These are phyloP conservation scores for Gentiana macrophylla DNA, from an alignment of 257 asterid species.

Conservation along the genomic window DNA sequence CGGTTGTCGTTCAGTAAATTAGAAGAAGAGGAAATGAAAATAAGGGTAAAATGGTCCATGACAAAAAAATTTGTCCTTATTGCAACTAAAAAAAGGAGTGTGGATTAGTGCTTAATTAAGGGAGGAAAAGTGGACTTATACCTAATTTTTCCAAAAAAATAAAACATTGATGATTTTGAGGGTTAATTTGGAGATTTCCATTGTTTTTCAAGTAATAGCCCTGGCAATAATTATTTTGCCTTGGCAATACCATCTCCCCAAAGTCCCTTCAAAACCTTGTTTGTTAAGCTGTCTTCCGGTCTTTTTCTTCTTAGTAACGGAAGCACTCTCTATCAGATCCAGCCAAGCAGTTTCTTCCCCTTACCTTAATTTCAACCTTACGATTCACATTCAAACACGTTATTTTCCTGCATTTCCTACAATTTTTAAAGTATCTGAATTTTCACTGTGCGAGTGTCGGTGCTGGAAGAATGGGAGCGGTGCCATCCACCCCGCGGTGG, in stretches of 20 bases:
- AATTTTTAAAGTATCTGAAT: neutral
- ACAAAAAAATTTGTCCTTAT: too few relatives aligned
- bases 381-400: conserved; percentile 4
- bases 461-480: conserved; percentile 61
- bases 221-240: too few relatives aligned
- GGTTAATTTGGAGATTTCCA: too few relatives aligned
- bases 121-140: too few relatives aligned
- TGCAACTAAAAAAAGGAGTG: too few relatives aligned
- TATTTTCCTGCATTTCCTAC: neutral
- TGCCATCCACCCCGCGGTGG: conserved; percentile 75
- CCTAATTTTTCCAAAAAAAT: too few relatives aligned
- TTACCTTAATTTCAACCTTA: neutral
- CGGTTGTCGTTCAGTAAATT: too few relatives aligned
- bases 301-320: conserved; percentile 1
- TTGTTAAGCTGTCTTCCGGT: conserved; percentile 5
- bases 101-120: too few relatives aligned
- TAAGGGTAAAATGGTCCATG: too few relatives aligned
- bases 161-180: too few relatives aligned
- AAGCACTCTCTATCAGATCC: conserved; percentile 11
- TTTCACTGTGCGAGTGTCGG: neutral
- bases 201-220: too few relatives aligned
- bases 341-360: neutral
- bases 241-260: neutral
- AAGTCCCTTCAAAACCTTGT: conserved; percentile 14
- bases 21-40: too few relatives aligned